phyloP scores from a whole-genome alignment of 2,329 filamentous ascomycete species.

The Aspergillus pseudoterreus region DNA sequence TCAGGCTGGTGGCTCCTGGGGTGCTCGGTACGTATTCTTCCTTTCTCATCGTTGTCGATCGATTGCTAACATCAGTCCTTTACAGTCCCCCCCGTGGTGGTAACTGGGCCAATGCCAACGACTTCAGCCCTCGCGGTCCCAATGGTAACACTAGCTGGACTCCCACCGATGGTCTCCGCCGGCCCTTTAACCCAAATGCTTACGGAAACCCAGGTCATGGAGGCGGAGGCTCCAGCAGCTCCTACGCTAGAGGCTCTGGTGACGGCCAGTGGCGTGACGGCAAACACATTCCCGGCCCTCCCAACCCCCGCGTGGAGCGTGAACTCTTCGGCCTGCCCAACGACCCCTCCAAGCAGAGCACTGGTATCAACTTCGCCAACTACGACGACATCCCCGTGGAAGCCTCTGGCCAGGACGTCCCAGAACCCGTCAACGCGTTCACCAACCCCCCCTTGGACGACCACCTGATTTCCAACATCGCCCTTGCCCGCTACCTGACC shows the following conservation, averaged over 20 bases:
- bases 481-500: constrained; percentile 88
- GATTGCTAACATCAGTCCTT: constrained; percentile 4
- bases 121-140: constrained; percentile 49
- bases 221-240: constrained; percentile 27
- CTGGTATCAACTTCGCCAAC: constrained; percentile 99
- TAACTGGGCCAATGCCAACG: constrained; percentile 55
- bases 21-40: constrained; percentile 31
- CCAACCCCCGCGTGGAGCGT: constrained; percentile 86
- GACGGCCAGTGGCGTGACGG: constrained; percentile 96
- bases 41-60: not conserved
- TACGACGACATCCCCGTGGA: constrained; percentile 99
- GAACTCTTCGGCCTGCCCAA: constrained; percentile 90
- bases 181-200: constrained; percentile 56
- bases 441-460: constrained; percentile 93
- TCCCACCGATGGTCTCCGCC: constrained; percentile 34
- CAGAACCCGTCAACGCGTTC: constrained; percentile 86
- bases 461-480: constrained; percentile 89
- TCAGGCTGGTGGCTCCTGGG: constrained; percentile 25
- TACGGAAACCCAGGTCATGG: constrained; percentile 56
- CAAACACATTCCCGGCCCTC: constrained; percentile 87
- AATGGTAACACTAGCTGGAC: constrained; percentile 40
- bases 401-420: constrained; percentile 88
- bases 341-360: constrained; percentile 92
- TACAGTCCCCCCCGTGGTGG: constrained; percentile 27
- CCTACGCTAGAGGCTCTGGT: constrained; percentile 73